phyloP scores from a whole-genome alignment of 2,329 filamentous ascomycete genomes.

The Cladophialophora psammophila region DNA sequence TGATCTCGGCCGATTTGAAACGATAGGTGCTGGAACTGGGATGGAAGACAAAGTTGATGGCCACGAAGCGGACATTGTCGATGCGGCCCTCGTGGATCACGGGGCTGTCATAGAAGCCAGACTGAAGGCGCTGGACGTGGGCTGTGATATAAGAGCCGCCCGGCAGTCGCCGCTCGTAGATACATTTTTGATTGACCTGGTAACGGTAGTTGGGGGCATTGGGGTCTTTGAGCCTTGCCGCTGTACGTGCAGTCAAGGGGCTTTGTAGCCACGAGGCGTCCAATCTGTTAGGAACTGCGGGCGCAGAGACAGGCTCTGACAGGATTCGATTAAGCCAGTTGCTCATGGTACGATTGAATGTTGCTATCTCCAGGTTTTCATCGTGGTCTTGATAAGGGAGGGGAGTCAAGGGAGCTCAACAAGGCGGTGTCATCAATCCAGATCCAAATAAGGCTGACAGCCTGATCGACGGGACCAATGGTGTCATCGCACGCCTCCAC shows the following conservation, averaged over 20 bases:
- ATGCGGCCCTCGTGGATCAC: conserved; percentile 53
- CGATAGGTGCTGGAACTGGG: conserved; percentile 54
- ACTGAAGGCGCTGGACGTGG: conserved; percentile 59
- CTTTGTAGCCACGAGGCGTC: conserved; percentile 20
- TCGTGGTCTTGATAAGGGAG: background rate
- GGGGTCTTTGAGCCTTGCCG: conserved; percentile 41
- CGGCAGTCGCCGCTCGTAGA: conserved; percentile 58
- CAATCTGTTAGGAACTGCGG: conserved; percentile 7
- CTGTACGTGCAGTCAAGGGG: conserved; percentile 11
- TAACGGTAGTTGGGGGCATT: conserved; percentile 50
- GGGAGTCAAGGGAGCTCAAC: background rate
- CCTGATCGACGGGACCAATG: conserved; percentile 3
- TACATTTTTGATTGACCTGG: conserved; percentile 51
- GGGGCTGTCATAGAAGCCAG: conserved; percentile 55
- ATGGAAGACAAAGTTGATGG: conserved; percentile 60
- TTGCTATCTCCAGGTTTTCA: background rate
- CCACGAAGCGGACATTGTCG: conserved; percentile 58
- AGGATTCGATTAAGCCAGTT: conserved; percentile 17
- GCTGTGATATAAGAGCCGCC: conserved; percentile 59
- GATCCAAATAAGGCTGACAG: background rate
- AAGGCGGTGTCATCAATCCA: background rate
- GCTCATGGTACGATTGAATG: conserved; percentile 12
- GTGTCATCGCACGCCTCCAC: background rate
- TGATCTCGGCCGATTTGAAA: conserved; percentile 57
- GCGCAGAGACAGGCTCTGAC: conserved; percentile 22